phyloP scores from a whole-genome alignment of 345 rosid species.

The Turnera subulata region DNA sequence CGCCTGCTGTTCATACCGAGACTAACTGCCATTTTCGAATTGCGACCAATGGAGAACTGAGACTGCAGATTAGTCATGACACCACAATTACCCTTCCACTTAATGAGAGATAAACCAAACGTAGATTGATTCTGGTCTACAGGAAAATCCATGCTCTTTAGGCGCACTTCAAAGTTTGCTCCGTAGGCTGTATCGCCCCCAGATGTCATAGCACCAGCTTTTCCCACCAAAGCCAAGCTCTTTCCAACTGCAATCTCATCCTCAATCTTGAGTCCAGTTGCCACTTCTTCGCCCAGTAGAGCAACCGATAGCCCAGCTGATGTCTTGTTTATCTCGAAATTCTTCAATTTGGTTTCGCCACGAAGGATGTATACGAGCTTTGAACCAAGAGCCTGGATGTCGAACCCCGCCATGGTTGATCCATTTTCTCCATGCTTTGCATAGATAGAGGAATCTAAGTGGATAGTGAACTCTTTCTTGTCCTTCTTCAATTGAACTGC shows the following conservation, averaged over 20 bases:
- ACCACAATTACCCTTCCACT: slow-evolving; percentile 31
- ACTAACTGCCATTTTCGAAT: slow-evolving; percentile 28
- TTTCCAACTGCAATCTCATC: slow-evolving; percentile 35
- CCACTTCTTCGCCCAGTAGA: slow-evolving; percentile 28
- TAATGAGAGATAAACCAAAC: slow-evolving; percentile 33
- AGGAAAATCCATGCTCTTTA: slow-evolving; percentile 34
- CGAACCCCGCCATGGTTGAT: slow-evolving; percentile 44
- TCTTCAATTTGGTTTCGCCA: slow-evolving; percentile 31
- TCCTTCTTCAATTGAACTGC: slow-evolving; percentile 39
- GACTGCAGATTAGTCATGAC: slow-evolving; percentile 37
- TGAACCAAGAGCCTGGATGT: slow-evolving; percentile 38
- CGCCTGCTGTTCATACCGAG: slow-evolving; percentile 43
- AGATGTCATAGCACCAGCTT: slow-evolving; percentile 31
- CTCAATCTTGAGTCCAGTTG: slow-evolving; percentile 38
- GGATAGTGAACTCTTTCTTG: slow-evolving; percentile 33
- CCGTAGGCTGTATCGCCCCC: slow-evolving; percentile 32
- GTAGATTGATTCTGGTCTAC: slow-evolving; percentile 29
- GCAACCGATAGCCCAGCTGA: slow-evolving; percentile 32
- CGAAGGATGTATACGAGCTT: slow-evolving; percentile 39
- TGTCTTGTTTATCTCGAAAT: slow-evolving; percentile 29
- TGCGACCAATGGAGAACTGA: slow-evolving; percentile 31
- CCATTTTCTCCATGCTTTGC: slow-evolving; percentile 29
- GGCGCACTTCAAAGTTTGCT: slow-evolving; percentile 32
- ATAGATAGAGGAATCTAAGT: slow-evolving; percentile 34
- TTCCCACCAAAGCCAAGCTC: slow-evolving; percentile 27